Conservation (phyloP, 306 rosid genomes). For the Vachellia collinsii region DNA sequence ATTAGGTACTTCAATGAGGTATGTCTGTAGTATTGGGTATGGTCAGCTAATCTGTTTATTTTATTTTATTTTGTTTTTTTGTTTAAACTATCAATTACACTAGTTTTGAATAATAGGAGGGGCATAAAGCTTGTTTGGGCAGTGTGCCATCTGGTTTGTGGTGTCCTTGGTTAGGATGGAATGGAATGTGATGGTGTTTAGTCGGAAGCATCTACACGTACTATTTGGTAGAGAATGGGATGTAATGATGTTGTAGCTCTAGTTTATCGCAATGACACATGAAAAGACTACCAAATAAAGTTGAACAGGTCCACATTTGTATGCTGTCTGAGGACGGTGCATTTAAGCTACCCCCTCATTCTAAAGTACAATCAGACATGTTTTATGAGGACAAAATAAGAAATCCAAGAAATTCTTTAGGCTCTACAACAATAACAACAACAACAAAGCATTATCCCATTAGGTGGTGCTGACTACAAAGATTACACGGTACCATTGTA, state of each 20-base stretch:
- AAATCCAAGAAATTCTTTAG: not conserved
- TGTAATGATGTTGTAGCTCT: not conserved
- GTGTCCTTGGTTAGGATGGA: not conserved
- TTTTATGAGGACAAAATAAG: not conserved
- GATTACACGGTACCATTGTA: no score
- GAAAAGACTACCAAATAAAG: not conserved
- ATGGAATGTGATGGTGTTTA: not conserved
- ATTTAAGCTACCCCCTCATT: not conserved
- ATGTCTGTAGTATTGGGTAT: constrained; percentile 31
- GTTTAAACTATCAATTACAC: not conserved
- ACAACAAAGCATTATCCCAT: no score
- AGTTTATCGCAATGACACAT: not conserved
- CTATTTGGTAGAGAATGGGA: not conserved
- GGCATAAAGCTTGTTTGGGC: not conserved
- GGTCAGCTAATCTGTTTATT: not conserved
- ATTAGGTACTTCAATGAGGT: constrained; percentile 91
- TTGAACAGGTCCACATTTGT: not conserved
- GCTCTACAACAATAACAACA: no score
- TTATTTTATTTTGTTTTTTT: not conserved
- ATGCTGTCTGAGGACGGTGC: not conserved
- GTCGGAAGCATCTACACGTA: not conserved
- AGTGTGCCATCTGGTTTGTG: not conserved
- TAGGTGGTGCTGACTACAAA: no score
- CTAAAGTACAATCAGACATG: not conserved
- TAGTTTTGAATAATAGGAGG: not conserved